Evolutionary conservation across 192 early-diverging fungal species (phyloP).

Genomic region (Allomyces macrogynus): DNA sequence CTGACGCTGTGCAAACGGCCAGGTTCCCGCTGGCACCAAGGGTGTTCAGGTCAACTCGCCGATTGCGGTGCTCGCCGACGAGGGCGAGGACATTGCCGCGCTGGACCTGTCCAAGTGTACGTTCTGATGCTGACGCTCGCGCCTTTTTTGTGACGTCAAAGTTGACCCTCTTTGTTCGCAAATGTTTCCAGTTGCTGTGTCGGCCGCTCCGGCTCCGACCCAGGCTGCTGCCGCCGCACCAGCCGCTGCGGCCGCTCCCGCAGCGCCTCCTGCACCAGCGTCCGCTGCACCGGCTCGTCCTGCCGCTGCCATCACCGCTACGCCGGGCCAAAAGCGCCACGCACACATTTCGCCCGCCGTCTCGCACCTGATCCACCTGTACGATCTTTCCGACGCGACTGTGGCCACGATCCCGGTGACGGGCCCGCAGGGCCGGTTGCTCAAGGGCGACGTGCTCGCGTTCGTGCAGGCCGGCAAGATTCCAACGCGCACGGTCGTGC

Average conservation of each 20-base stretch:
- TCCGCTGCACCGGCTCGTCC: not conserved
- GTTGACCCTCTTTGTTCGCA: no score
- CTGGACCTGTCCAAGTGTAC: not conserved
- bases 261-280: not conserved
- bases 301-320: not conserved
- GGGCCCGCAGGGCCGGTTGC: conserved; percentile 24
- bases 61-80: conserved; percentile 1
- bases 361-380: not conserved
- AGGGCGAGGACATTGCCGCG: conserved; percentile 1
- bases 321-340: not conserved
- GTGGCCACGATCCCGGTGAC: not conserved
- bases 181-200: not conserved
- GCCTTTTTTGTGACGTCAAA: not conserved
- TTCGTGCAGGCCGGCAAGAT: conserved; percentile 20
- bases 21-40: not conserved
- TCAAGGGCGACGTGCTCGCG: conserved; percentile 55
- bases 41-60: not conserved
- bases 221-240: not conserved
- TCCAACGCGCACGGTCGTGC: not conserved
- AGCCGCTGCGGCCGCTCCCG: not conserved
- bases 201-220: conserved; percentile 2
- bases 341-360: not conserved
- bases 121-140: not conserved
- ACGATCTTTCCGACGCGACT: not conserved
- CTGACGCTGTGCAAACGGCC: no score